A percentile compares a stretch with the other conserved stretches of the same genome.
Evolutionary conservation across 208 protist species (phyloP).

Genomic region (Leishmania arabica): DNA sequence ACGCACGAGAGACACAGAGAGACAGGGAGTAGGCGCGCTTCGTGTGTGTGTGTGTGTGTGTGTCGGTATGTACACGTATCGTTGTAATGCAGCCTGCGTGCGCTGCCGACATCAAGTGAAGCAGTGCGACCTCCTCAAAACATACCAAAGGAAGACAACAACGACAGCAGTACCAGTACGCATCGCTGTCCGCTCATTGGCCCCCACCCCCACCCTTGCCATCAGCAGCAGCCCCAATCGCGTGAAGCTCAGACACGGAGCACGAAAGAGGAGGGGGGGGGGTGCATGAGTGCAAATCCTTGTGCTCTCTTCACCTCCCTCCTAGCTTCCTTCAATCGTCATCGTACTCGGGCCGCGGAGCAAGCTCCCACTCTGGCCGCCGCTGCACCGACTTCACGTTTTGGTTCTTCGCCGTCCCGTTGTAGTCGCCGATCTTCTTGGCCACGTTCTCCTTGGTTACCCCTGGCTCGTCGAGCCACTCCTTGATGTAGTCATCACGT

Average conservation of each 20-base stretch:
- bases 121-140: background rate
- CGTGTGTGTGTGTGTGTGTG: background rate
- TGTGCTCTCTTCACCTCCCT: background rate
- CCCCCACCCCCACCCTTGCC: background rate
- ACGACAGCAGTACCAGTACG: background rate
- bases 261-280: background rate
- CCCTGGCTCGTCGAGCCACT: conserved; percentile 89
- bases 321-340: conserved; percentile 12
- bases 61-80: background rate
- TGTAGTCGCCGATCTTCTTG: conserved; percentile 90
- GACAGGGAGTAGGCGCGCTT: background rate
- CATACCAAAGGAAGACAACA: background rate
- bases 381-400: conserved; percentile 76
- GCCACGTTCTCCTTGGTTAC: conserved; percentile 87
- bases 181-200: background rate
- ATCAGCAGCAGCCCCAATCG: background rate
- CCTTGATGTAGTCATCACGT: conserved; percentile 77
- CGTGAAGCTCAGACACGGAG: background rate
- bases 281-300: background rate
- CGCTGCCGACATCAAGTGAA: background rate
- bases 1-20: background rate
- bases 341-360: conserved; percentile 58
- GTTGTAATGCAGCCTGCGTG: background rate
- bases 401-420: conserved; percentile 85
- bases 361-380: conserved; percentile 87